Base-by-base conservation (phyloP, 495 filamentous ascomycete species). In the Aspergillus heteromorphus region DNA sequence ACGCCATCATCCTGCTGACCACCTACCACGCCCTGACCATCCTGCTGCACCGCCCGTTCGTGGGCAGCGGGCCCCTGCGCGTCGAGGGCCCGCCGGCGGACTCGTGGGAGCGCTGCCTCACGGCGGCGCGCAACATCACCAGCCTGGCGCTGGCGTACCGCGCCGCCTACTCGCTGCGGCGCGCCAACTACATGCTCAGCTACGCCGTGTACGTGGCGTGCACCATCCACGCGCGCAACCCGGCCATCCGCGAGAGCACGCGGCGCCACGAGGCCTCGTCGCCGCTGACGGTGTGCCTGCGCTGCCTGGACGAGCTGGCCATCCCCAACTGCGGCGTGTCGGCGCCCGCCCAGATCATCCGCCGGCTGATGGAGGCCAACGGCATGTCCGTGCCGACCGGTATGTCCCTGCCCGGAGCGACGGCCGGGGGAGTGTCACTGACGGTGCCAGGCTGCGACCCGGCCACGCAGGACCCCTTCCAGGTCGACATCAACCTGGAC, bases 11-110 rank as follows among this genome's bases (percentile, higher is more conserved):
- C 21, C 23, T 62, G 18, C 49, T 54, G 38, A 49, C 47, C 14
- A 58, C 58, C 18, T 54, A 49, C 45, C 10, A 66, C 27, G 19
- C 62, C 0, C 61, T 73, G 1, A 8, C 65, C 13, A 67, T 67
- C 18, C 49, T 65, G 2, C 54, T 67, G 6, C 56, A 65, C 47
- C 64, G 64, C 18, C 63, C 62, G 16, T 64, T 67, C 30, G 48
- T 65, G 4, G 38, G 49, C 8, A 62, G 67, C 5, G 61, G 53
- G 30, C 60, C 59, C 47, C 48, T 63, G 29, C 48, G 66, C 49
- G 54, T 60, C 11, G 59, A 55, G 13, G 45, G 45, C 58, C 14
- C 62, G 60, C 54, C 34, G 5, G 49, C 40, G 11, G 19, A 14
- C 45, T 61, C 56, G 10, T 62, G 57, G 62, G 49, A 56, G 41